Base-by-base conservation (phyloP, 331 rosid genomes). In the Quercus phellos region DNA sequence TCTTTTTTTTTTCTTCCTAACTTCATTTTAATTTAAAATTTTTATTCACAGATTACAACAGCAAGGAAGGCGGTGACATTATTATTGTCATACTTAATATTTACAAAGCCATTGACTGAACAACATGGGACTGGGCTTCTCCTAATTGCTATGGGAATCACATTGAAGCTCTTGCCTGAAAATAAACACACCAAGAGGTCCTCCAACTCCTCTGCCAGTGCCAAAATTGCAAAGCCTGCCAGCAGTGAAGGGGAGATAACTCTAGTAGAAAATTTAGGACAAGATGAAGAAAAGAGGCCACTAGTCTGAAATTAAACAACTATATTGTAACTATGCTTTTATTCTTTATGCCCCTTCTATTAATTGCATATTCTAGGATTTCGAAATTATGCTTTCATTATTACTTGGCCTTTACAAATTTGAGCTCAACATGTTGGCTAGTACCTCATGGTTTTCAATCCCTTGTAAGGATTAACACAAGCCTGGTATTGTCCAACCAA, bases 31-130 rank as follows among this genome's bases (percentile, higher is more conserved):
- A 46, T 46, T 11, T 12, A 10, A 10, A 17, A 72, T 70, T 51
- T 83, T 69, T 68, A 1, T 17, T 79, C 10, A 68, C 97, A 94
- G 99, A 87, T 92, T 78, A 95, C 99, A 85, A 95, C 99, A 6
- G 99, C 99, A 58, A 95, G 99, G 77, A 95, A 95, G 83, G 98
- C 98, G 55, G 99, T 95, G 84, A 92, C 99, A 74, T 86, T 95
- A 82, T 74, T 95, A 63, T 79, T 95, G n/a, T 95, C 99, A 14
- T 95, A 95, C 85, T 27, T 95, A 89, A 89, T 95, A 82, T 95
- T 95, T 76, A 95, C 99, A 83, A 95, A 95, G 85, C 99, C 99
- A 75, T 85, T 95, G 59, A 95, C 98, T 2, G 99, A 91, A 79
- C 97, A 95, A 60, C 99, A 95, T 76, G 99, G 94, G 54, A 91